These are phyloP conservation scores for Cucurbitaria berberidis DNA, from an alignment of 2,329 filamentous ascomycete species.

Conservation along the genomic window DNA sequence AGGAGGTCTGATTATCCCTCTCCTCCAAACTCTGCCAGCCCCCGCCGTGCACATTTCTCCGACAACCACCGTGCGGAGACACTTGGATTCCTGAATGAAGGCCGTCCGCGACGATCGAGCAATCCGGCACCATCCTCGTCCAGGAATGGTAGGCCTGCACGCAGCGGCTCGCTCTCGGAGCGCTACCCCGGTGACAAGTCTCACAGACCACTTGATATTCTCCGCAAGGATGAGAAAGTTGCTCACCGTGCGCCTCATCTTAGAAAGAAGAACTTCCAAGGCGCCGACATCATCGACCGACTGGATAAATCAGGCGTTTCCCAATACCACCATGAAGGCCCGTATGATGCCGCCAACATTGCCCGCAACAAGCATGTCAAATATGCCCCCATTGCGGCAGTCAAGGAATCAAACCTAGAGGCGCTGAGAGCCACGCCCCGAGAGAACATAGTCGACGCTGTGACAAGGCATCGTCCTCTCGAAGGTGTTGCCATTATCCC, in stretches of 20 bases:
- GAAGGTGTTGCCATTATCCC: slow-evolving; percentile 82
- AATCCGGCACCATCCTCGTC: slow-evolving; percentile 33
- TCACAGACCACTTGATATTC: slow-evolving; percentile 69
- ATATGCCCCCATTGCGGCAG: slow-evolving; percentile 76
- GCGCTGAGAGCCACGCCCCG: slow-evolving; percentile 80
- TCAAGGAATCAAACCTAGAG: slow-evolving; percentile 73
- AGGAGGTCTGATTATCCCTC: slow-evolving; percentile 53
- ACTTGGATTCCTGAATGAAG: slow-evolving; percentile 38
- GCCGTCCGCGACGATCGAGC: slow-evolving; percentile 44
- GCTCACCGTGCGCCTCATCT: slow-evolving; percentile 72
- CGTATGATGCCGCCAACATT: slow-evolving; percentile 82
- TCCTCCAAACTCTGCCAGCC: slow-evolving; percentile 62
- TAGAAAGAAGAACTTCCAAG: slow-evolving; percentile 68
- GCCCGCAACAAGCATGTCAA: slow-evolving; percentile 71
- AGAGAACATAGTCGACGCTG: slow-evolving; percentile 76
- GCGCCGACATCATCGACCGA: slow-evolving; percentile 78
- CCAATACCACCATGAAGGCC: slow-evolving; percentile 86
- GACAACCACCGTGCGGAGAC: slow-evolving; percentile 40
- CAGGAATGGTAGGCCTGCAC: slow-evolving; percentile 36
- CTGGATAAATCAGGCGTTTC: slow-evolving; percentile 72
- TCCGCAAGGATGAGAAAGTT: slow-evolving; percentile 66
- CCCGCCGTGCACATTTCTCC: slow-evolving; percentile 51
- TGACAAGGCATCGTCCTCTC: slow-evolving; percentile 76
- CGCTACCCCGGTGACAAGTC: slow-evolving; percentile 70
- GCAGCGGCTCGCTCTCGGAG: slow-evolving; percentile 61